These are phyloP conservation scores for Hibiscus mutabilis DNA, from an alignment of 345 rosid genomes.

Conservation along the genomic window DNA sequence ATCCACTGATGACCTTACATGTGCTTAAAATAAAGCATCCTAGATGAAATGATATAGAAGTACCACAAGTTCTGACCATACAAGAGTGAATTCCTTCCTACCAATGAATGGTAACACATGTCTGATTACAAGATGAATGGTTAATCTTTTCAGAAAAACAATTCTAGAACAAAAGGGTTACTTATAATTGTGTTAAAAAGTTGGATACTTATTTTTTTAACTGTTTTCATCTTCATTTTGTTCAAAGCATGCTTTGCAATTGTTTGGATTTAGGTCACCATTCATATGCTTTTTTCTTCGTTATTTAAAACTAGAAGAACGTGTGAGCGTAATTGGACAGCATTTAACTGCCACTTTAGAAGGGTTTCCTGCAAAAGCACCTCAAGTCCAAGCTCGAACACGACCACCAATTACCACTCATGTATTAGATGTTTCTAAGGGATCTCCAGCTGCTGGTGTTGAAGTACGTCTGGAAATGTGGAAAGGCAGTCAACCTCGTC, in stretches of 20 bases:
- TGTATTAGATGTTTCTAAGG: conserved; percentile 80
- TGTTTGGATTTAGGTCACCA: neutral
- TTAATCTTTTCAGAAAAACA: neutral
- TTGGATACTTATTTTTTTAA: neutral
- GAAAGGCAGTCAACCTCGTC: conserved; percentile 37
- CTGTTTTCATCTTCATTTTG: neutral
- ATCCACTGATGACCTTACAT: neutral
- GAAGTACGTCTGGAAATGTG: conserved; percentile 71
- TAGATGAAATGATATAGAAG: neutral
- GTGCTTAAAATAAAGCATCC: neutral
- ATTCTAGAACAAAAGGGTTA: neutral
- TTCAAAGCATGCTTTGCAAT: neutral
- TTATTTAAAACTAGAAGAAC: conserved; percentile 49
- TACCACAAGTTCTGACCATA: neutral
- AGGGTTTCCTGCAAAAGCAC: conserved; percentile 25
- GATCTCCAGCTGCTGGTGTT: conserved; percentile 72
- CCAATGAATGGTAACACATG: neutral
- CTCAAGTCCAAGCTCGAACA: conserved; percentile 40
- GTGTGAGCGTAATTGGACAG: conserved; percentile 59
- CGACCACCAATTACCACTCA: conserved; percentile 93
- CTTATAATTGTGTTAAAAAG: neutral
- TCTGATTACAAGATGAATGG: neutral
- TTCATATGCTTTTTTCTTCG: neutral
- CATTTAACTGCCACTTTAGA: conserved; percentile 50
- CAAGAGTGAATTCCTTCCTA: neutral